These are phyloP conservation scores for Tuber magnatum DNA, from an alignment of 495 filamentous ascomycete genomes.

Conservation along the genomic window DNA sequence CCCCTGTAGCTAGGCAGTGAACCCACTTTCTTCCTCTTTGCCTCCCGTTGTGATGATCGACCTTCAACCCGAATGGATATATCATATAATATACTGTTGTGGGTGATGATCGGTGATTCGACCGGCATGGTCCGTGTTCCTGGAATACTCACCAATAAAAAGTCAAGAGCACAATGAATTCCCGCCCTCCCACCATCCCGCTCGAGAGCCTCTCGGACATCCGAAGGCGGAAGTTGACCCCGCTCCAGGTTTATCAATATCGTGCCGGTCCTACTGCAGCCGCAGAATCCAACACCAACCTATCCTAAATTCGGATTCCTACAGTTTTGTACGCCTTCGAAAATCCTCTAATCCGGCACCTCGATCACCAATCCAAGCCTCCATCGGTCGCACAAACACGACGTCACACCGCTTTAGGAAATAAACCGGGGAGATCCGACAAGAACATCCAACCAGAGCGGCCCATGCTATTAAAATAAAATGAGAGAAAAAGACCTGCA, in stretches of 20 bases:
- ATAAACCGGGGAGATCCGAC: not conserved
- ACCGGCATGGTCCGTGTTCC: not conserved
- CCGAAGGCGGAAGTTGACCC: not conserved
- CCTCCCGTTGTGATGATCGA: not conserved
- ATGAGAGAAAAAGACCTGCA: not conserved
- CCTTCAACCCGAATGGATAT: not conserved
- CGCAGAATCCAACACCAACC: conserved; percentile 1
- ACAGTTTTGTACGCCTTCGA: not conserved
- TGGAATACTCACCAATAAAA: not conserved
- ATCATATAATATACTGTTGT: no score
- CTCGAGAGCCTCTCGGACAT: not conserved
- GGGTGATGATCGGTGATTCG: not conserved
- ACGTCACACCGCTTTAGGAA: not conserved
- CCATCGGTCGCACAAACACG: not conserved
- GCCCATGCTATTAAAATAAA: not conserved
- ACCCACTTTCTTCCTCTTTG: not conserved
- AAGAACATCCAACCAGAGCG: not conserved
- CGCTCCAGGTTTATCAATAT: not conserved
- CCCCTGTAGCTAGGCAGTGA: not conserved
- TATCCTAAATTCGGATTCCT: not conserved
- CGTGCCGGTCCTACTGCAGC: not conserved
- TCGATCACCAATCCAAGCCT: not conserved
- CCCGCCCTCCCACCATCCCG: not conserved
- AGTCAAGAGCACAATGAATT: not conserved
- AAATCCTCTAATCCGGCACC: not conserved